A percentile compares a stretch with the other conserved stretches of the same genome.
Evolutionary conservation across 1,139 yeast genomes (phyloP).

Genomic region (Blastobotrys elegans): DNA sequence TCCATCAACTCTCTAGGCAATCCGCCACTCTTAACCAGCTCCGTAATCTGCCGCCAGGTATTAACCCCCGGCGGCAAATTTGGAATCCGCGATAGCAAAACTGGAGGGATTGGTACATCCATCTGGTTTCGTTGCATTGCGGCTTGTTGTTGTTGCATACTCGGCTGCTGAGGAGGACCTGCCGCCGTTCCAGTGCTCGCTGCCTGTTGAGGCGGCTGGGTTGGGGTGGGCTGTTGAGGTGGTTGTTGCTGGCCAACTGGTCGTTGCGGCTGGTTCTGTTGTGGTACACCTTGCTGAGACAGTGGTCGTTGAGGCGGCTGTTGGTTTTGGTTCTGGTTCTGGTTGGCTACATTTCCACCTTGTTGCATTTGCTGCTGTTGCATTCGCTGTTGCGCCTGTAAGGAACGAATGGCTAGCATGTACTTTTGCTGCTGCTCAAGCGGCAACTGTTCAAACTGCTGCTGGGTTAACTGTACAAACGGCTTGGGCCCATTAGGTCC

Average conservation of each 20-base stretch:
- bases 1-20: conserved; percentile 53
- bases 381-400: neutral
- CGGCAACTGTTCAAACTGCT: conserved; percentile 10
- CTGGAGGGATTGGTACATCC: conserved; percentile 71
- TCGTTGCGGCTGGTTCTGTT: conserved; percentile 1
- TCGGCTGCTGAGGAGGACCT: conserved; percentile 17
- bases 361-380: conserved; percentile 4
- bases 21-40: conserved; percentile 51
- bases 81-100: conserved; percentile 65
- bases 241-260: conserved; percentile 17
- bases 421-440: conserved; percentile 14
- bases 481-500: neutral
- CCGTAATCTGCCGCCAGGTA: conserved; percentile 81
- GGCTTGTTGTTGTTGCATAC: conserved; percentile 21
- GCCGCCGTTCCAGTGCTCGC: conserved; percentile 15
- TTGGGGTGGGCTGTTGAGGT: conserved; percentile 14
- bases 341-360: neutral
- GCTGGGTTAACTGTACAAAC: conserved; percentile 6
- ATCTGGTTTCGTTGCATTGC: conserved; percentile 25
- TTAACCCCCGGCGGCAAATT: conserved; percentile 74
- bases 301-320: conserved; percentile 1
- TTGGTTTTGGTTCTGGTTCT: neutral
- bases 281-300: neutral
- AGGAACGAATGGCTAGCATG: neutral
- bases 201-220: conserved; percentile 14